These are phyloP conservation scores for Neonectria magnoliae DNA, from an alignment of 2,329 filamentous ascomycete species.

Conservation along the genomic window DNA sequence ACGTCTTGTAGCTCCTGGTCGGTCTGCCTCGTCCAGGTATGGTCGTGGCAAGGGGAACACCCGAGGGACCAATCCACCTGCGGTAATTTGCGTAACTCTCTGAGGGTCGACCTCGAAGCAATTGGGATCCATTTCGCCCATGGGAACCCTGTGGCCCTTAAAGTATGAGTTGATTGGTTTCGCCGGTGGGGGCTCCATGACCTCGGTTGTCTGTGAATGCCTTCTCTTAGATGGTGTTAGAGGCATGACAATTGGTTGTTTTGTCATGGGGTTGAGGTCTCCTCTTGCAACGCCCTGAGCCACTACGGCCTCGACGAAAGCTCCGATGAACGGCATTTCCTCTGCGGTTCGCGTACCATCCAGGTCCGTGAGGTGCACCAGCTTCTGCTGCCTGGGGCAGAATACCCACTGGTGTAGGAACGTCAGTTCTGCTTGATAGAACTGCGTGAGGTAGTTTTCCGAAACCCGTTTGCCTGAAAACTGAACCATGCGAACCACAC, in stretches of 20 bases:
- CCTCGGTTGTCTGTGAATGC: conserved; percentile 48
- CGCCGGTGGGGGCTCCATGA: conserved; percentile 40
- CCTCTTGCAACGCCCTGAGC: conserved; percentile 81
- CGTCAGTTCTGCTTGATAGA: conserved; percentile 88
- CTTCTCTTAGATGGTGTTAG: conserved; percentile 55
- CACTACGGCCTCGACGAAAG: conserved; percentile 72
- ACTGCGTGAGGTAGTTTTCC: conserved; percentile 80
- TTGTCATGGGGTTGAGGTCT: conserved; percentile 90
- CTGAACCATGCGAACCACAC: conserved; percentile 81
- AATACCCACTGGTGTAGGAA: conserved; percentile 96
- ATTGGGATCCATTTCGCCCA: conserved; percentile 72
- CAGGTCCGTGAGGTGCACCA: conserved; percentile 80
- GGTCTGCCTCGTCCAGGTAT: conserved; percentile 57
- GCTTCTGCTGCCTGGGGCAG: conserved; percentile 74
- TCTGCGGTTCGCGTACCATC: conserved; percentile 70
- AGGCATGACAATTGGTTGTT: conserved; percentile 65
- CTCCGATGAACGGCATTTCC: conserved; percentile 84
- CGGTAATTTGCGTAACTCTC: conserved; percentile 58
- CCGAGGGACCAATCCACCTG: conserved; percentile 61
- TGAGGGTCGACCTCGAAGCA: conserved; percentile 65
- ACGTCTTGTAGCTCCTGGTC: conserved; percentile 27
- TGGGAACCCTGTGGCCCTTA: conserved; percentile 61
- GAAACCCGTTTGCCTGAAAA: conserved; percentile 92
- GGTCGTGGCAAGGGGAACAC: conserved; percentile 69
- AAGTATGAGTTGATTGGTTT: conserved; percentile 68